Evolutionary conservation across 345 rosid genomes (phyloP).

Genomic region (Populus nigra): DNA sequence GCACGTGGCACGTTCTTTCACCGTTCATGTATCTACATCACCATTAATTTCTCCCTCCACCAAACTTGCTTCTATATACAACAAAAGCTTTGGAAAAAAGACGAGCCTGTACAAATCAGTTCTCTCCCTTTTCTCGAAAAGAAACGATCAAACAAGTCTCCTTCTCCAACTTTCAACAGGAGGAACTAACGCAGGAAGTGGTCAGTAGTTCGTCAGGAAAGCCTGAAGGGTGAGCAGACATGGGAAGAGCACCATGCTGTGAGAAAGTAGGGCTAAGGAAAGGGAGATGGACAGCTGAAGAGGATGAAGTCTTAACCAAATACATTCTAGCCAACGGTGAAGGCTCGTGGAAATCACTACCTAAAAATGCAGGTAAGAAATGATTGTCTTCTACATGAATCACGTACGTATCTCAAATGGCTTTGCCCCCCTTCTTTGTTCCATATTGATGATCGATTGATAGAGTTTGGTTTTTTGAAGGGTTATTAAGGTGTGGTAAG

Average conservation of each 20-base stretch:
- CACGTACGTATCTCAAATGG: background rate
- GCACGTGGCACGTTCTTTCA: conserved; percentile 11
- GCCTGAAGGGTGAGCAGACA: conserved; percentile 31
- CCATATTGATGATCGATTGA: background rate
- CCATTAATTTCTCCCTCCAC: background rate
- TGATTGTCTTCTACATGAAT: background rate
- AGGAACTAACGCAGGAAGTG: background rate
- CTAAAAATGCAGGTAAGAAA: conserved; percentile 72
- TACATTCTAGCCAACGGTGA: conserved; percentile 73
- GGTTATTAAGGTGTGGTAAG: conserved; percentile 84
- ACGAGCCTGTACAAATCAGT: background rate
- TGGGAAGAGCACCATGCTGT: conserved; percentile 94
- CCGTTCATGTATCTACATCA: conserved; percentile 8
- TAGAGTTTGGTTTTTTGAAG: conserved; percentile 25
- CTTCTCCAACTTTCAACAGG: background rate
- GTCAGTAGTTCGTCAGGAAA: background rate
- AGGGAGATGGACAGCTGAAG: conserved; percentile 87
- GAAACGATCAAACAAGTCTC: no score
- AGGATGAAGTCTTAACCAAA: conserved; percentile 59
- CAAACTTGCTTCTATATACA: background rate
- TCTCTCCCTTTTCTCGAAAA: background rate
- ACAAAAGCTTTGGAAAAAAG: background rate
- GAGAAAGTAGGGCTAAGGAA: conserved; percentile 77
- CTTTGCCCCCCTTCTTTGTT: background rate
- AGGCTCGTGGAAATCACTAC: conserved; percentile 85